phyloP scores from a whole-genome alignment of 371 early-diverging fungal genomes.

The Actinomortierella ambigua region DNA sequence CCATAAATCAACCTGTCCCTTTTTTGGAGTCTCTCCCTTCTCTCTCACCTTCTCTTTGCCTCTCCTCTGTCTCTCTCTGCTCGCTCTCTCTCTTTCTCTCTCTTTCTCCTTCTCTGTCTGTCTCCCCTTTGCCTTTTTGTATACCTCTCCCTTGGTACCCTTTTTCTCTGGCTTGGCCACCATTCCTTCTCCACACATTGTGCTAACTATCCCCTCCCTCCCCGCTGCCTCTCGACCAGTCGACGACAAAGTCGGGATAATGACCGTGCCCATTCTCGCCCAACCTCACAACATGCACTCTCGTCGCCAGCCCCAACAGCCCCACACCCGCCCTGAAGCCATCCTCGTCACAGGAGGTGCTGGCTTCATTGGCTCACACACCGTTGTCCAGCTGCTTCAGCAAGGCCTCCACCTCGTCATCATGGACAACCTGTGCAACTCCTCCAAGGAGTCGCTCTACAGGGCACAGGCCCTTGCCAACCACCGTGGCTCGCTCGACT shows the following conservation, averaged over 20 bases:
- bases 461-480: slow-evolving; percentile 72
- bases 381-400: slow-evolving; percentile 81
- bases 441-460: slow-evolving; percentile 55
- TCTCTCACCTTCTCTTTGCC: not conserved
- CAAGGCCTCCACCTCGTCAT: slow-evolving; percentile 75
- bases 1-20: too few relatives aligned
- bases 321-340: slow-evolving; percentile 8
- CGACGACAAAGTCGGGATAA: too few relatives aligned
- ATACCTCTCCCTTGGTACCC: not conserved
- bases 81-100: not conserved
- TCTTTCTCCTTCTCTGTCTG: not conserved
- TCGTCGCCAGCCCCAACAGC: not conserved
- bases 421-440: slow-evolving; percentile 84
- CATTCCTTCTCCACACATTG: not conserved
- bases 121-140: not conserved
- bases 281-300: slow-evolving; percentile 8
- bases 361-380: slow-evolving; percentile 91
- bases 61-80: not conserved
- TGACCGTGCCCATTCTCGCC: not conserved
- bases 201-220: not conserved
- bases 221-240: not conserved
- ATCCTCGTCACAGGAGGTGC: slow-evolving; percentile 82
- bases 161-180: not conserved
- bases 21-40: too few relatives aligned
- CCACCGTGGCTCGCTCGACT: slow-evolving; percentile 58